Evolutionary conservation across 192 early-diverging fungal genomes (phyloP).

Genomic region (Podila epigama): DNA sequence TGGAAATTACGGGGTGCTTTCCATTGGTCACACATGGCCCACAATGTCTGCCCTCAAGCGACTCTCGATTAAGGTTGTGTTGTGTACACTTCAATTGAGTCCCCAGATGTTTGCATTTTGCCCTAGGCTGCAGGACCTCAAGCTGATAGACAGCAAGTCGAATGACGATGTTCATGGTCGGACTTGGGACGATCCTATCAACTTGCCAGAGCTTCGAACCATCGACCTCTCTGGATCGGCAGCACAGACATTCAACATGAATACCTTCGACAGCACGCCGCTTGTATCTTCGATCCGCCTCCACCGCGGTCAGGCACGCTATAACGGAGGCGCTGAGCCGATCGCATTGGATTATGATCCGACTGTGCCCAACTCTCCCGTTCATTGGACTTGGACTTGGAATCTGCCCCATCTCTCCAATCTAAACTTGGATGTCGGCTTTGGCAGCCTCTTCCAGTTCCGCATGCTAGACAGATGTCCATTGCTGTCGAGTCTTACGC

Average conservation of each 20-base stretch:
- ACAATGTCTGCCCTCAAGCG: no score
- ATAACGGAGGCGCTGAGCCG: neutral
- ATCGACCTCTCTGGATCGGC: neutral
- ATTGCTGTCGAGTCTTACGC: neutral
- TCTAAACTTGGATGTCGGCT: neutral
- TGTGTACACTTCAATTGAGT: no score
- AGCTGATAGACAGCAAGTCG: neutral
- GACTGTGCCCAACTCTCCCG: neutral
- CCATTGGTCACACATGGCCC: neutral
- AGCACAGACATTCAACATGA: neutral
- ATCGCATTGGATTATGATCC: neutral
- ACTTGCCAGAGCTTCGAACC: neutral
- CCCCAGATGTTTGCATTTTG: no score
- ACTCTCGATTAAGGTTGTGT: no score
- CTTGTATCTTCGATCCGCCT: neutral
- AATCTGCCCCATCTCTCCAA: neutral
- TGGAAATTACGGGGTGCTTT: neutral
- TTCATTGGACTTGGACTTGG: conserved; percentile 27
- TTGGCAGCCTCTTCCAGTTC: conserved; percentile 20
- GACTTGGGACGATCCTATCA: neutral
- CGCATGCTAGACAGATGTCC: conserved; percentile 20
- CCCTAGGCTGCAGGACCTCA: no score
- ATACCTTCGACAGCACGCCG: neutral
- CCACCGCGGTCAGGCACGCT: no score
- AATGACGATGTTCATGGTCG: no score